Base-by-base conservation (phyloP, 2,329 filamentous ascomycete genomes). In the Trichophyton rubrum region DNA sequence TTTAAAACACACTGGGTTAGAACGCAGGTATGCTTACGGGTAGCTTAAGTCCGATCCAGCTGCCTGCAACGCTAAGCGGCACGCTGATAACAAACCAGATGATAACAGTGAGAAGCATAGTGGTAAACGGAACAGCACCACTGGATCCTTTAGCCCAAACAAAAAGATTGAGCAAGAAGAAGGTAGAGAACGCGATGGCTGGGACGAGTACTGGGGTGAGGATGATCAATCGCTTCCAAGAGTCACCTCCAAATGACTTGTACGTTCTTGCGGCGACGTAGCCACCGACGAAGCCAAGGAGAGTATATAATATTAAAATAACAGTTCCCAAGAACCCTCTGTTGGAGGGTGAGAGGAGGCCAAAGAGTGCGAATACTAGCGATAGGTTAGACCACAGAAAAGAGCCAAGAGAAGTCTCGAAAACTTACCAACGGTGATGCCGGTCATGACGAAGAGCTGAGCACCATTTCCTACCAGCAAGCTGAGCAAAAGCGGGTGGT, bases 31-130 rank as follows among this genome's bases (percentile, higher is more conserved):
- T 49, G 17, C 71, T 60, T 72, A 78, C 77, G 47, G 78, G 71
- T 65, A 86, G 83, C 64, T 87, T 89, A 80, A 97, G 97, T 35
- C 90, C 93, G 49, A 97, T 73, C 90, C 91, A 99, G 51, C 90
- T 95, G 59, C 93, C 93, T 6, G 85, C 86, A 63, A 96, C 82
- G 30, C 90, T 96, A 49, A 97, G 81, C 5, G 93, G 93, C 1
- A 97, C 87, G 41, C 90, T 96, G 72, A 99, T 95, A 70, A 96
- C 72, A 75, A 99, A 99, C 93, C 93, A 99, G 70, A 99, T 96
- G 64, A 82, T 81, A 55, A 99, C 82, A 61, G 97, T 85, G 60
- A 95, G 88, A 49, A 99, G 80, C 93, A 99, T 99, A 8, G 93
- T 99, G 1, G 88, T 90, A 70, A 99, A 95, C 0, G 93, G 93